Conservation (phyloP, 345 rosid species). For the Eucalyptus guilfoylei region DNA sequence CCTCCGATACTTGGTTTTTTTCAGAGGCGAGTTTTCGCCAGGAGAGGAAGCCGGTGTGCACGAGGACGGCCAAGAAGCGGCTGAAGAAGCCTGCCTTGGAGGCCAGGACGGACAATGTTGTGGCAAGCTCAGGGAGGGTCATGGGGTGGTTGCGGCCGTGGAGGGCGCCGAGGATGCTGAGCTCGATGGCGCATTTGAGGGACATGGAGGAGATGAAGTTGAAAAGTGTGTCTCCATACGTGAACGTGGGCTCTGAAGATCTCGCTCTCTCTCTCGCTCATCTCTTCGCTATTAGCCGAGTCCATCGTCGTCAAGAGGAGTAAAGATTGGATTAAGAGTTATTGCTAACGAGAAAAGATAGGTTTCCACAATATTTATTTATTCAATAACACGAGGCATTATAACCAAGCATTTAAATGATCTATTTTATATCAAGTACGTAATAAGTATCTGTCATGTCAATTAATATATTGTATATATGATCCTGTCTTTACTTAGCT, state of each 20-base stretch:
- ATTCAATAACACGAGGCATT: neutral
- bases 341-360: neutral
- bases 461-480: neutral
- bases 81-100: slow-evolving; percentile 1
- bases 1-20: neutral
- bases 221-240: slow-evolving; percentile 17
- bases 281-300: neutral
- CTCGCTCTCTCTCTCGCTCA: neutral
- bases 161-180: slow-evolving; percentile 28
- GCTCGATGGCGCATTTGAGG: slow-evolving; percentile 23
- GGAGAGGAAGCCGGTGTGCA: slow-evolving; percentile 31
- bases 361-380: neutral
- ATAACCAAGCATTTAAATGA: neutral
- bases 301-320: neutral
- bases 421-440: neutral
- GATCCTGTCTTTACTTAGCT: neutral
- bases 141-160: slow-evolving; percentile 24
- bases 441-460: neutral
- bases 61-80: slow-evolving; percentile 28
- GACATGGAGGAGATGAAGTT: slow-evolving; percentile 31
- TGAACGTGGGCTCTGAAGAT: slow-evolving; percentile 13
- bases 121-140: slow-evolving; percentile 7
- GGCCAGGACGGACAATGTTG: slow-evolving; percentile 4
- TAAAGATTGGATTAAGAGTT: neutral
- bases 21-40: neutral